phyloP scores from a whole-genome alignment of 495 filamentous ascomycete genomes.

The Tuber magnatum region DNA sequence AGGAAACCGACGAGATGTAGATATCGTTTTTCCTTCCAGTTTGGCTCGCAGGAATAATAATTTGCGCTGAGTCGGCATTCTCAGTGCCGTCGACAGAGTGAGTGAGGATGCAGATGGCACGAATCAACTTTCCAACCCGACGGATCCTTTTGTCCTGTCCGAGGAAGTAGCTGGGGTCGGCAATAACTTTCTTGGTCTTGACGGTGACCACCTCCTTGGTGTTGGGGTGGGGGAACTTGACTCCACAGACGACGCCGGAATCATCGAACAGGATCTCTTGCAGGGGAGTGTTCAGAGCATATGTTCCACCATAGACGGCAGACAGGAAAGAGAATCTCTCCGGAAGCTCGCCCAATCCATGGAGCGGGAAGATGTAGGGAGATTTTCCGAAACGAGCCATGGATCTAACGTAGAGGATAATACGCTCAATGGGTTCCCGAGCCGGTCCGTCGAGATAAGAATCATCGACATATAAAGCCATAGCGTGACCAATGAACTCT shows the following conservation, averaged over 20 bases:
- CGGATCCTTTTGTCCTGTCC: constrained; percentile 58
- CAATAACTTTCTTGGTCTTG: constrained; percentile 90
- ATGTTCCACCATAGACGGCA: constrained; percentile 96
- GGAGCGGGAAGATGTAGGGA: constrained; percentile 97
- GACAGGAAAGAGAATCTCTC: constrained; percentile 97
- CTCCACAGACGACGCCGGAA: constrained; percentile 72
- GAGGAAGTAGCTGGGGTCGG: constrained; percentile 94
- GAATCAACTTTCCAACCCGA: constrained; percentile 79
- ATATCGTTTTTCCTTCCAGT: constrained; percentile 94
- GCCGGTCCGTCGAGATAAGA: constrained; percentile 69
- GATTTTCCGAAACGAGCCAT: constrained; percentile 98
- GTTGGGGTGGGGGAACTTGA: constrained; percentile 67
- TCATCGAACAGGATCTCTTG: constrained; percentile 83
- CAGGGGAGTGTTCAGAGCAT: constrained; percentile 94
- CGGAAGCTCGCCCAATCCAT: constrained; percentile 92
- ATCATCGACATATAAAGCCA: constrained; percentile 90
- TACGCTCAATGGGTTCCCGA: constrained; percentile 80
- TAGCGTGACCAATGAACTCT: constrained; percentile 95
- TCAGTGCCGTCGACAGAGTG: constrained; percentile 84
- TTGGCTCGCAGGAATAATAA: constrained; percentile 97
- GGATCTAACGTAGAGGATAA: constrained; percentile 93
- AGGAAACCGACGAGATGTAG: constrained; percentile 93
- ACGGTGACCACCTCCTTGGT: constrained; percentile 94
- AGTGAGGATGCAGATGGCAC: constrained; percentile 94
- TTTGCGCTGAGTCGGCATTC: constrained; percentile 81